Percentiles rank a stretch among this genome's conserved stretches.
phyloP scores from a whole-genome alignment of 108 stramenopile genomes.

The Discostella pseudostelligera region DNA sequence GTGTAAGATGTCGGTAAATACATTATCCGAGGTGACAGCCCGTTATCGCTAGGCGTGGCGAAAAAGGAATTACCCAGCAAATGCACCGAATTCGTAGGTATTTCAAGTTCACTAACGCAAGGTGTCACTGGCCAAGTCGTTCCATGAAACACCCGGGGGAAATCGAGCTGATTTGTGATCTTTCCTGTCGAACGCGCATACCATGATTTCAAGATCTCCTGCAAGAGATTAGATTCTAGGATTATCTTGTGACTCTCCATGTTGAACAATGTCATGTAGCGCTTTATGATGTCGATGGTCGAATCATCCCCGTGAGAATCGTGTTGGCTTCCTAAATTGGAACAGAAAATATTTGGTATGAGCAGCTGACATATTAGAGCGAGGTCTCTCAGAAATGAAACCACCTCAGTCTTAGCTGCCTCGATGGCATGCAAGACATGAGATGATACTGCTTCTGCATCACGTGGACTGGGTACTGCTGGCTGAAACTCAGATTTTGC shows the following conservation, averaged over 20 bases:
- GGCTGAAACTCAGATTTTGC: constrained; percentile 3
- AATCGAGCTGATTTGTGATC: constrained; percentile 12
- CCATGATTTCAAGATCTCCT: constrained; percentile 40
- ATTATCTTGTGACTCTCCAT: constrained; percentile 56
- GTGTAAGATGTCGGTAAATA: constrained; percentile 83
- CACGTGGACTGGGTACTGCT: constrained; percentile 6
- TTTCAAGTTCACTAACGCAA: neutral
- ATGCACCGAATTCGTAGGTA: constrained; percentile 19
- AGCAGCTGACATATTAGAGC: constrained; percentile 66
- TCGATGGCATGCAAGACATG: constrained; percentile 51
- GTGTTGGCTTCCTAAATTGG: neutral
- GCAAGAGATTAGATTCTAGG: constrained; percentile 51
- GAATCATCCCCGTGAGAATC: constrained; percentile 8
- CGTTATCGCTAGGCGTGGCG: neutral
- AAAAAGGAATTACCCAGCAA: constrained; percentile 22
- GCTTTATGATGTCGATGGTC: constrained; percentile 12
- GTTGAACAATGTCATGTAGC: constrained; percentile 36
- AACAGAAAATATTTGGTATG: constrained; percentile 39
- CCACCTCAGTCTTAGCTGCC: constrained; percentile 53
- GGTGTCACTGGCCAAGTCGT: constrained; percentile 64
- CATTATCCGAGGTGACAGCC: constrained; percentile 47
- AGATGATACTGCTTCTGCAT: constrained; percentile 1
- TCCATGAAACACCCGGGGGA: constrained; percentile 37
- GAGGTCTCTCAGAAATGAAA: constrained; percentile 58
- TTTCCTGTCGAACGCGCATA: constrained; percentile 28